A percentile compares a stretch with the other conserved stretches of the same genome.
Conservation (phyloP, 2,329 filamentous ascomycete species). For the Sporothrix euskadiensis region DNA sequence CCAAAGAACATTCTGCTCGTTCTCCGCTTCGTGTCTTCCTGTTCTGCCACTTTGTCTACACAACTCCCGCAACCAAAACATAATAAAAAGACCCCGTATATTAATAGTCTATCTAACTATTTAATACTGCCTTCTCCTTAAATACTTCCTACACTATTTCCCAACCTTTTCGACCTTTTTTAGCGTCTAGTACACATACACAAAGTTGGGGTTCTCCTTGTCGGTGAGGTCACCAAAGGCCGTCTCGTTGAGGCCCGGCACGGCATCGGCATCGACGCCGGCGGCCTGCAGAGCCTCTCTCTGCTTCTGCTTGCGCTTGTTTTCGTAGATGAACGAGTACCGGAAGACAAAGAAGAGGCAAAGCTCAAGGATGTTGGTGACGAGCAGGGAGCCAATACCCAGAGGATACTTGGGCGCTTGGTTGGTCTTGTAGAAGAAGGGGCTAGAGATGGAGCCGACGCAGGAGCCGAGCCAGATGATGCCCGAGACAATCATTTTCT, state of each 20-base stretch:
- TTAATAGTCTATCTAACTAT: too few species aligned
- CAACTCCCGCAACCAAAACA: background rate
- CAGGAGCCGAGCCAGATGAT: background rate
- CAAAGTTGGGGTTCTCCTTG: conserved; percentile 4
- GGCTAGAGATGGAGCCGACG: background rate
- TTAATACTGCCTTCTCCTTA: too few species aligned
- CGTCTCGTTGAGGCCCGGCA: background rate
- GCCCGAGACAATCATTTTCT: background rate
- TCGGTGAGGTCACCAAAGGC: conserved; percentile 3
- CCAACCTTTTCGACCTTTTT: background rate
- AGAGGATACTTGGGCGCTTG: background rate
- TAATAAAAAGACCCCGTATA: too few species aligned
- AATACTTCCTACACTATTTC: too few species aligned
- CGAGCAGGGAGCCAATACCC: background rate
- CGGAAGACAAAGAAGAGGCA: background rate
- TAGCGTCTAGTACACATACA: background rate
- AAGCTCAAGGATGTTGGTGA: background rate
- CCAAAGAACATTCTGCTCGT: background rate
- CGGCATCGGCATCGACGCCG: background rate
- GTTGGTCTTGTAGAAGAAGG: conserved; percentile 2
- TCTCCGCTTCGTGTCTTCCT: background rate
- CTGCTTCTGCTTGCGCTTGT: background rate
- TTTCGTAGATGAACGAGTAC: background rate
- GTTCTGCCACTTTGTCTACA: background rate
- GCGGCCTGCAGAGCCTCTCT: background rate